Evolutionary conservation across 768 basidiomycete species (phyloP).

Genomic region (Boletus vinaceobasis): DNA sequence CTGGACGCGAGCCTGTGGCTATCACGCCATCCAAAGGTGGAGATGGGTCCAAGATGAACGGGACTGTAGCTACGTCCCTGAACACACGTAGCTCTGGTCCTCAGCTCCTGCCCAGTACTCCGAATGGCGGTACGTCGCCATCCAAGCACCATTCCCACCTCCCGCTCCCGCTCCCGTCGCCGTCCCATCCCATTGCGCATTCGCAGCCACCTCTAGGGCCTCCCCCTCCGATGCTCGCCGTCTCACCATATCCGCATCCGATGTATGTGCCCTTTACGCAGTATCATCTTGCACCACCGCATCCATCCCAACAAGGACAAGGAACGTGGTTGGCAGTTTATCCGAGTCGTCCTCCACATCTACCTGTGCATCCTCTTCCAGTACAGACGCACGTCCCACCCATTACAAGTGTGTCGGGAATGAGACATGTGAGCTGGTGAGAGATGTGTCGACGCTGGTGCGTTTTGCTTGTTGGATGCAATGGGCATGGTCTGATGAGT

Average conservation of each 20-base stretch:
- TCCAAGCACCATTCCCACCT: neutral
- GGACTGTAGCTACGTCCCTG: slow-evolving; percentile 1
- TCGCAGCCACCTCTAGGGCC: slow-evolving; percentile 4
- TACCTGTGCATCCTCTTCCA: slow-evolving; percentile 18
- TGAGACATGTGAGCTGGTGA: slow-evolving; percentile 28
- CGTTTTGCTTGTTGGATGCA: neutral
- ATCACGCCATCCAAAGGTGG: neutral
- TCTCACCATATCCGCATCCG: slow-evolving; percentile 17
- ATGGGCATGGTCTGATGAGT: neutral
- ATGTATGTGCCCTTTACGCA: slow-evolving; percentile 22
- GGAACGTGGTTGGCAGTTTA: slow-evolving; percentile 26
- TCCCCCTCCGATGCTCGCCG: slow-evolving; percentile 15
- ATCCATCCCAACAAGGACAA: slow-evolving; percentile 10
- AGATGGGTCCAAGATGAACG: slow-evolving; percentile 8
- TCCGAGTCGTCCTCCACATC: slow-evolving; percentile 13
- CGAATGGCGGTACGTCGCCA: slow-evolving; percentile 2
- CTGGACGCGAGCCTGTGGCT: neutral
- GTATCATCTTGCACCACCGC: slow-evolving; percentile 17
- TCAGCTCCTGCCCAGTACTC: neutral
- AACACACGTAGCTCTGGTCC: neutral
- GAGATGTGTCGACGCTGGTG: slow-evolving; percentile 1
- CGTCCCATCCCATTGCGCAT: slow-evolving; percentile 8
- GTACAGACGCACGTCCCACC: slow-evolving; percentile 7
- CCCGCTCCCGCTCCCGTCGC: slow-evolving; percentile 12
- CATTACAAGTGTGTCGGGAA: slow-evolving; percentile 23